These are phyloP conservation scores for Purpureocillium takamizusanense DNA, from an alignment of 2,329 filamentous ascomycete species.

Conservation along the genomic window DNA sequence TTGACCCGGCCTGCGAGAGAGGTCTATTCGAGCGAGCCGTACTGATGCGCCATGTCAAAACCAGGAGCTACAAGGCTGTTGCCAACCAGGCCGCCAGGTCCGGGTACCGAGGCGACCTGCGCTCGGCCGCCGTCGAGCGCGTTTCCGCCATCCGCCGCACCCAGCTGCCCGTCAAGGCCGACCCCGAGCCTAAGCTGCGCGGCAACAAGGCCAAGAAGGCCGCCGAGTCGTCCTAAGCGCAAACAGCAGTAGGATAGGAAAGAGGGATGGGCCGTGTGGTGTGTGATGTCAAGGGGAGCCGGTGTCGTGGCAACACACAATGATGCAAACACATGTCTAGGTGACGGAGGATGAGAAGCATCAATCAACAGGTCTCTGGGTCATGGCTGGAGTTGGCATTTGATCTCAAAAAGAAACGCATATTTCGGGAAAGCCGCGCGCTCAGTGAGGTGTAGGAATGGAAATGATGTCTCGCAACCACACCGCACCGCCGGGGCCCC, in stretches of 20 bases:
- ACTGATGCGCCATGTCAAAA: slow-evolving; percentile 12
- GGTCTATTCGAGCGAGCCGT: too few relatives aligned
- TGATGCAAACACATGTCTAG: neutral
- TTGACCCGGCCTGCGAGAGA: too few relatives aligned
- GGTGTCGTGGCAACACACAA: neutral
- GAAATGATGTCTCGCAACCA: neutral
- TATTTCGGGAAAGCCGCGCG: slow-evolving; percentile 1
- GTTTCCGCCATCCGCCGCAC: slow-evolving; percentile 76
- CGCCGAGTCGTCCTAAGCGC: slow-evolving; percentile 28
- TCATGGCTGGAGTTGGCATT: slow-evolving; percentile 12
- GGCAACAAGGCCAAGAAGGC: slow-evolving; percentile 74
- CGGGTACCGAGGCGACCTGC: slow-evolving; percentile 76
- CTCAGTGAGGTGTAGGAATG: slow-evolving; percentile 1
- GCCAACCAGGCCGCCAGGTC: slow-evolving; percentile 75
- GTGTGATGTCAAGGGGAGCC: slow-evolving; percentile 5
- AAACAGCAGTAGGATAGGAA: neutral
- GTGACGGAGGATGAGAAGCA: slow-evolving; percentile 3
- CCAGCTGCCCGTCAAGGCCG: slow-evolving; percentile 70
- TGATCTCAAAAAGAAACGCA: slow-evolving; percentile 3
- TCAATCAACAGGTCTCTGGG: slow-evolving; percentile 6
- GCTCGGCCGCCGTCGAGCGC: slow-evolving; percentile 71
- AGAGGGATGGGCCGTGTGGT: neutral
- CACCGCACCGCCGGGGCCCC: too few relatives aligned
- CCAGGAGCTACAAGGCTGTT: slow-evolving; percentile 80
- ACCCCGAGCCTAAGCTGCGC: slow-evolving; percentile 64